Percentiles rank a stretch among this genome's conserved stretches.
Evolutionary conservation across 805 yeast genomes (phyloP).

Genomic region (Zygosaccharomyces bailii): DNA sequence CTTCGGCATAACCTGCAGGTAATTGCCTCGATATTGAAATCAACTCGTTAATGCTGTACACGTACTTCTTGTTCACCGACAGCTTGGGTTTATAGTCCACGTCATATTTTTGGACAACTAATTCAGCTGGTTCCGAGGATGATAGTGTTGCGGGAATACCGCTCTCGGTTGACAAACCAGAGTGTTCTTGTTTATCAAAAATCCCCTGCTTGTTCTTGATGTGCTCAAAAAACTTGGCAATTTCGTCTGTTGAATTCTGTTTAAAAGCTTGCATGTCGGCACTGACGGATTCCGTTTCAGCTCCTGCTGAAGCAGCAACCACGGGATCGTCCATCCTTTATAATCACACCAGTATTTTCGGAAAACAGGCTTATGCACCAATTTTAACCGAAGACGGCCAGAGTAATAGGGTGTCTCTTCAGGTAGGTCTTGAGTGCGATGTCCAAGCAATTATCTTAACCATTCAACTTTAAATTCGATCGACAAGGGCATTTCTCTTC

Average conservation of each 20-base stretch:
- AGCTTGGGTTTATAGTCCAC: conserved; percentile 23
- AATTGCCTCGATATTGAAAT: conserved; percentile 19
- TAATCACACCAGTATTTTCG: background rate
- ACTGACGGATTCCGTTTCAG: conserved; percentile 7
- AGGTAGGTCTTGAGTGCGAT: background rate
- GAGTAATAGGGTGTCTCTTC: background rate
- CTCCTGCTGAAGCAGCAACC: conserved; percentile 9
- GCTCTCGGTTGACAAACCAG: background rate
- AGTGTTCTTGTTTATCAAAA: conserved; percentile 3
- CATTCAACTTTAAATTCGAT: background rate
- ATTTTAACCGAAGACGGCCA: background rate
- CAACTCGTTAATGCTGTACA: conserved; percentile 33
- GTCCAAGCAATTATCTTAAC: background rate
- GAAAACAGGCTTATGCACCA: conserved; percentile 1
- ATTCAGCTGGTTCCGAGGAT: background rate
- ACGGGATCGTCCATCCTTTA: conserved; percentile 7
- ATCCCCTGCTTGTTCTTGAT: conserved; percentile 8
- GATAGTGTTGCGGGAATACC: background rate
- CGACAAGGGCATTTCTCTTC: background rate
- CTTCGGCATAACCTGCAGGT: conserved; percentile 34
- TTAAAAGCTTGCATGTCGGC: conserved; percentile 1
- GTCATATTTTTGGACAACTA: conserved; percentile 12
- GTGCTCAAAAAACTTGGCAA: conserved; percentile 12
- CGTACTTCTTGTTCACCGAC: conserved; percentile 15
- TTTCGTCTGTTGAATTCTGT: conserved; percentile 6